A percentile compares a stretch with the other conserved stretches of the same genome.
Evolutionary conservation across 2,329 filamentous ascomycete species (phyloP).

Genomic region (Rhynchosporium secalis): DNA sequence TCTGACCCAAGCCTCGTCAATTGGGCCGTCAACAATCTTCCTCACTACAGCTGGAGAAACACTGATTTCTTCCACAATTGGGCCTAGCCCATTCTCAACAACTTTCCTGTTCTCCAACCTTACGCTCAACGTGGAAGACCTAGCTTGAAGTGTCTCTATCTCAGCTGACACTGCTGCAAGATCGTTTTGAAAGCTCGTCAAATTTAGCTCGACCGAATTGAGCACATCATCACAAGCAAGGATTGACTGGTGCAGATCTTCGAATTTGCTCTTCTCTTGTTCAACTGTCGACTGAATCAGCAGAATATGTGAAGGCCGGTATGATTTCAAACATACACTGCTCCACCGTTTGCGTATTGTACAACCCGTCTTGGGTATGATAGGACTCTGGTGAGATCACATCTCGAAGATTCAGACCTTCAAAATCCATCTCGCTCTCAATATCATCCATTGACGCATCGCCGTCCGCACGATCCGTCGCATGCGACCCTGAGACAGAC

Average conservation of each 20-base stretch:
- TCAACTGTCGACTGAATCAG: conserved; percentile 56
- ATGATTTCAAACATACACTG: conserved; percentile 62
- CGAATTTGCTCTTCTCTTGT: conserved; percentile 78
- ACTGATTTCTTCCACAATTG: conserved; percentile 88
- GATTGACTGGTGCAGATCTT: conserved; percentile 89
- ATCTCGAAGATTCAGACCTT: conserved; percentile 71
- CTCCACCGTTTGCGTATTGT: conserved; percentile 63
- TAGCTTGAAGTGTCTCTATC: conserved; percentile 87
- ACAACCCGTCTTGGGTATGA: conserved; percentile 34
- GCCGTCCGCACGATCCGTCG: conserved; percentile 16
- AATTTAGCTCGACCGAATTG: conserved; percentile 87
- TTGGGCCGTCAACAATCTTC: conserved; percentile 82
- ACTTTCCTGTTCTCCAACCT: conserved; percentile 85
- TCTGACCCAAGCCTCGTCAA: conserved; percentile 87
- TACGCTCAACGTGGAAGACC: conserved; percentile 79
- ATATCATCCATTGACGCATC: conserved; percentile 48
- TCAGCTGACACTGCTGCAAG: conserved; percentile 89
- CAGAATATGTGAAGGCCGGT: conserved; percentile 15
- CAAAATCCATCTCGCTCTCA: conserved; percentile 74
- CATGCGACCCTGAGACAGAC: conserved; percentile 19
- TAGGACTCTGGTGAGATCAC: conserved; percentile 25
- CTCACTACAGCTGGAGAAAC: conserved; percentile 81
- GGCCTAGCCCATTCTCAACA: conserved; percentile 83
- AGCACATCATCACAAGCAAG: conserved; percentile 88
- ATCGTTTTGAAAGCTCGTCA: conserved; percentile 91